Conservation (phyloP, 768 basidiomycete genomes). For the Suillus brevipes region DNA sequence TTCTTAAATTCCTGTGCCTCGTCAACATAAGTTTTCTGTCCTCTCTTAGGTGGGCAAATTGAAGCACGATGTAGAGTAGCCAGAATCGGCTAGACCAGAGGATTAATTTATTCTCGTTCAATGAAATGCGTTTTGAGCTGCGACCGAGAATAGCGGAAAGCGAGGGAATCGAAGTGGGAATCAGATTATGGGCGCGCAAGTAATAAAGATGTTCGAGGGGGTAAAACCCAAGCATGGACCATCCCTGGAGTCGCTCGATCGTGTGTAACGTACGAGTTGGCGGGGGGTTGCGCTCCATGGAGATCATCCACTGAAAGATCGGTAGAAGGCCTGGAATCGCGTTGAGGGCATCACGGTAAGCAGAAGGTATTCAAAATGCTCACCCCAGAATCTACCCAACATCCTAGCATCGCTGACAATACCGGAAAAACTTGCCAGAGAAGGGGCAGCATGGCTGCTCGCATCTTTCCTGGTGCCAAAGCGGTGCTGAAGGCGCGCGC, state of each 20-base stretch:
- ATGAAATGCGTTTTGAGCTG: slow-evolving; percentile 39
- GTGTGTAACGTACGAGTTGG: slow-evolving; percentile 70
- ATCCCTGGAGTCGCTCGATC: slow-evolving; percentile 75
- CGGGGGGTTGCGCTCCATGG: slow-evolving; percentile 68
- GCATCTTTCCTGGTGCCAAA: slow-evolving; percentile 57
- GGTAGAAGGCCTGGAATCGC: slow-evolving; percentile 62
- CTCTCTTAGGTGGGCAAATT: slow-evolving; percentile 70
- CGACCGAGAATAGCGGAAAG: slow-evolving; percentile 43
- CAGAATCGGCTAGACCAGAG: slow-evolving; percentile 82
- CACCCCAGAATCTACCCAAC: slow-evolving; percentile 81
- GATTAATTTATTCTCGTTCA: slow-evolving; percentile 50
- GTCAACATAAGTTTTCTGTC: slow-evolving; percentile 60
- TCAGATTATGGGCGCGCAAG: slow-evolving; percentile 57
- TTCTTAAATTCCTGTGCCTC: slow-evolving; percentile 56
- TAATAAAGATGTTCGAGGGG: slow-evolving; percentile 79
- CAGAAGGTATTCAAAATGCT: slow-evolving; percentile 19
- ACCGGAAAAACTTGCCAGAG: slow-evolving; percentile 53
- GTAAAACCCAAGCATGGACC: slow-evolving; percentile 76
- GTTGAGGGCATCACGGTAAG: background rate
- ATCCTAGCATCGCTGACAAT: slow-evolving; percentile 68
- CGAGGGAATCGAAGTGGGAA: slow-evolving; percentile 55
- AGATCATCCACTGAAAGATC: slow-evolving; percentile 77
- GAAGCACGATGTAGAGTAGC: slow-evolving; percentile 76
- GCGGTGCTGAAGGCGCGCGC: slow-evolving; percentile 68
- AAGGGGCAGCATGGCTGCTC: slow-evolving; percentile 52